Percentiles rank a stretch among this genome's conserved stretches.
These are phyloP conservation scores for Protomyces lactucae-debilis DNA, from an alignment of 1,139 yeast genomes.

Conservation along the genomic window DNA sequence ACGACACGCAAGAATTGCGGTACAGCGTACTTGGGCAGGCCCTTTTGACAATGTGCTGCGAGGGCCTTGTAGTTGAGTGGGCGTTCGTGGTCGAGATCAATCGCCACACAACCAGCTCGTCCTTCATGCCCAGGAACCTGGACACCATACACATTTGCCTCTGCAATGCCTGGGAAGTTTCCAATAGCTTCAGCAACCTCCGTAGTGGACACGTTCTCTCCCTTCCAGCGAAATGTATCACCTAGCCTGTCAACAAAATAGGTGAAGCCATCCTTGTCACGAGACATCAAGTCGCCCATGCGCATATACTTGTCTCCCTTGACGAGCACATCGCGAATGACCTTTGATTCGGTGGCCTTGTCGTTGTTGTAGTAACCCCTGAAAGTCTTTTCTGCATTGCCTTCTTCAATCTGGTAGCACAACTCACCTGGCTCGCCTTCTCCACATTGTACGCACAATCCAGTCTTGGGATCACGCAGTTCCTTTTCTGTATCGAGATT, in stretches of 20 bases:
- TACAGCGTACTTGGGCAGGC: conserved; percentile 80
- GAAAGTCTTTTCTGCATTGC: conserved; percentile 48
- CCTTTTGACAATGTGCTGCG: conserved; percentile 43
- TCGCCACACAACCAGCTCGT: conserved; percentile 84
- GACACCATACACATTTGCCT: conserved; percentile 85
- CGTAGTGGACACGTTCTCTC: conserved; percentile 89
- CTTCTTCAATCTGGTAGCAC: conserved; percentile 37
- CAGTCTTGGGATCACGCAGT: conserved; percentile 65
- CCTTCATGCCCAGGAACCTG: conserved; percentile 87
- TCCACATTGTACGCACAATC: conserved; percentile 52
- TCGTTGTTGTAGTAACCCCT: conserved; percentile 87
- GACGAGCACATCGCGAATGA: conserved; percentile 64
- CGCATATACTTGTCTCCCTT: conserved; percentile 92
- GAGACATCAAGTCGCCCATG: conserved; percentile 74
- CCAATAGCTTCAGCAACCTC: conserved; percentile 79
- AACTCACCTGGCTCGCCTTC: conserved; percentile 80
- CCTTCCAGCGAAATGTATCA: conserved; percentile 95
- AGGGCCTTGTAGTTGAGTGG: conserved; percentile 40
- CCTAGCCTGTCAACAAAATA: conserved; percentile 66
- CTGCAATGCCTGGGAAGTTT: conserved; percentile 48
- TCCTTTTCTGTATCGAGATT: conserved; percentile 51
- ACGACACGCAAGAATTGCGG: conserved; percentile 78
- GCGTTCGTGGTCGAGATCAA: conserved; percentile 50
- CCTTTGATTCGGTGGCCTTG: conserved; percentile 71
- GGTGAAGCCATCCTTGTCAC: conserved; percentile 64